Conservation (phyloP, 2,329 filamentous ascomycete genomes). For the Fusarium agapanthi region DNA sequence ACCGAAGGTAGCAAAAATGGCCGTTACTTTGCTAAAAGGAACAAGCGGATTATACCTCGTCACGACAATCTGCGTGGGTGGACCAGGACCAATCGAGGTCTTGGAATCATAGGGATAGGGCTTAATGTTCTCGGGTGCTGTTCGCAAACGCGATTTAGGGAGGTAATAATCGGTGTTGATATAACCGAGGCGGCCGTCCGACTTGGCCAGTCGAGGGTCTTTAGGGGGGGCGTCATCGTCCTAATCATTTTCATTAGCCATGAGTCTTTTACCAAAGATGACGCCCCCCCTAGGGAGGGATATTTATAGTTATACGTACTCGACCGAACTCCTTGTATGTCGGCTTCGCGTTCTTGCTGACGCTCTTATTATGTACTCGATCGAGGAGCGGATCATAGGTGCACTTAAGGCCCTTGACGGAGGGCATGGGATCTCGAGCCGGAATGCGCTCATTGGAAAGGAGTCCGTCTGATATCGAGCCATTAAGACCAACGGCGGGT, state of each 20-base stretch:
- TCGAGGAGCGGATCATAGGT: slow-evolving; percentile 69
- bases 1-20: slow-evolving; percentile 81
- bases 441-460: slow-evolving; percentile 55
- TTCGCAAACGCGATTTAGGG: slow-evolving; percentile 75
- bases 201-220: slow-evolving; percentile 82
- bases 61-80: slow-evolving; percentile 89
- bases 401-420: slow-evolving; percentile 66
- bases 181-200: slow-evolving; percentile 69
- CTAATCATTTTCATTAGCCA: slow-evolving; percentile 72
- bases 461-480: slow-evolving; percentile 48
- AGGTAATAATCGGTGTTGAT: slow-evolving; percentile 76
- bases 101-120: slow-evolving; percentile 83
- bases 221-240: slow-evolving; percentile 80
- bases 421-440: slow-evolving; percentile 64
- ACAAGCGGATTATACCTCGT: slow-evolving; percentile 95
- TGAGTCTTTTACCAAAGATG: slow-evolving; percentile 61
- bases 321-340: slow-evolving; percentile 70
- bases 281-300: slow-evolving; percentile 62
- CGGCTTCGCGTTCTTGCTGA: slow-evolving; percentile 67
- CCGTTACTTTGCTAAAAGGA: slow-evolving; percentile 78
- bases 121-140: slow-evolving; percentile 80
- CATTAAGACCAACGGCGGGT: slow-evolving; percentile 44
- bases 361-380: slow-evolving; percentile 57
- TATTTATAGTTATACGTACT: slow-evolving; percentile 66
- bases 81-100: slow-evolving; percentile 87